Percentiles rank a stretch among this genome's conserved stretches.
Evolutionary conservation across 495 filamentous ascomycete species (phyloP).

Genomic region (Penicillium robsamsonii): DNA sequence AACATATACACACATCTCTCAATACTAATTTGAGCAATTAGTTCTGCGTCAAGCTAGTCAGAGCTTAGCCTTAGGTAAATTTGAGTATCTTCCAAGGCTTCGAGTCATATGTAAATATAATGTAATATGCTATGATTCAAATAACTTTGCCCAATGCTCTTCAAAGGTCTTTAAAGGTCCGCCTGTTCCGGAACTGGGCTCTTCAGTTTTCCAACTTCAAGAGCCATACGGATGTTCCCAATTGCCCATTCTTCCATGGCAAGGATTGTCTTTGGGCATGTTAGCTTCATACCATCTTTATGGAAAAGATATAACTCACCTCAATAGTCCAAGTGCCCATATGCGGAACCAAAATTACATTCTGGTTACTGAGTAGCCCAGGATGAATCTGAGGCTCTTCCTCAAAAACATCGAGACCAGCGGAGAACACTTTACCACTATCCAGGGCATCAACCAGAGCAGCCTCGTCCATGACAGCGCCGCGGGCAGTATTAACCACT

Average conservation of each 20-base stretch:
- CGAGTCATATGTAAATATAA: not conserved
- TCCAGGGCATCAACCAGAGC: conserved; percentile 64
- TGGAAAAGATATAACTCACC: conserved; percentile 36
- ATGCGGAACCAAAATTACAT: conserved; percentile 64
- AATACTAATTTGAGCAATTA: no score
- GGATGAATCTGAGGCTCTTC: conserved; percentile 65
- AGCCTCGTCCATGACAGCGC: conserved; percentile 69
- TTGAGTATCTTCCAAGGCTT: not conserved
- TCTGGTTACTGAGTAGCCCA: conserved; percentile 56
- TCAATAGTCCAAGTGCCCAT: conserved; percentile 68
- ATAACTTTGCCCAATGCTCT: not conserved
- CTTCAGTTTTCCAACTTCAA: conserved; percentile 55
- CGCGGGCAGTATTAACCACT: conserved; percentile 70
- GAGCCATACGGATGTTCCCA: conserved; percentile 55
- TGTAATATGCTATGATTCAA: not conserved
- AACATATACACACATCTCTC: no score
- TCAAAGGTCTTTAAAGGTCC: conserved; percentile 32
- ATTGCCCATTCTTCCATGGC: conserved; percentile 67
- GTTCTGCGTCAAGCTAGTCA: not conserved
- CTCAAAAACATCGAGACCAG: conserved; percentile 69
- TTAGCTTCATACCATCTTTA: conserved; percentile 8
- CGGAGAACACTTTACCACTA: conserved; percentile 57
- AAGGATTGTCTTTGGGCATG: conserved; percentile 48
- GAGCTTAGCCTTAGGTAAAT: not conserved
- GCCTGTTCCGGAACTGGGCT: conserved; percentile 59